Evolutionary conservation across 306 rosid species (phyloP).

Genomic region (Lathyrus tuberosus): DNA sequence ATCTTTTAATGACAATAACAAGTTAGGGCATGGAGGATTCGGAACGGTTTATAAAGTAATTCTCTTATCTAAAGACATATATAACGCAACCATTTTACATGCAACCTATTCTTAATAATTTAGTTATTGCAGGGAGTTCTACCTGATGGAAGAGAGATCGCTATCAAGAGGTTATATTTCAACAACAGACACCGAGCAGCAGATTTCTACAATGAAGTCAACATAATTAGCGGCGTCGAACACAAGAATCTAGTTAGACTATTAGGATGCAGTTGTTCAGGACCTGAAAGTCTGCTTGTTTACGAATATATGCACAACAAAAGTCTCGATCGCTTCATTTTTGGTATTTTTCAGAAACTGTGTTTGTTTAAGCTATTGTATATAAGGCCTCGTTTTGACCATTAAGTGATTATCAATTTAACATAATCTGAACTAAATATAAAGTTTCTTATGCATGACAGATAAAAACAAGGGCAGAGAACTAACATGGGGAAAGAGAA

Average conservation of each 20-base stretch:
- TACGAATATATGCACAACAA: conserved; percentile 79
- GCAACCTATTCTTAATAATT: conserved; percentile 23
- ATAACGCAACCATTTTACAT: no score
- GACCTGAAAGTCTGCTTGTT: conserved; percentile 94
- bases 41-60: conserved; percentile 90
- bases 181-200: conserved; percentile 86
- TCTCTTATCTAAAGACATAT: conserved; percentile 32
- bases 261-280: conserved; percentile 89
- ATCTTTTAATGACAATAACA: conserved; percentile 62
- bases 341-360: conserved; percentile 68
- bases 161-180: conserved; percentile 82
- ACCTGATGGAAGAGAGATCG: conserved; percentile 91
- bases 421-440: conserved; percentile 12
- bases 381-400: no score
- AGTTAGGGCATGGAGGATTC: conserved; percentile 96
- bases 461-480: conserved; percentile 64
- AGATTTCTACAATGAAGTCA: conserved; percentile 87
- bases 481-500: conserved; percentile 84
- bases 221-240: conserved; percentile 82
- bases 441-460: conserved; percentile 38
- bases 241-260: conserved; percentile 83
- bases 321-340: conserved; percentile 87
- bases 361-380: no score
- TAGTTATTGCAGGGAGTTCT: conserved; percentile 54
- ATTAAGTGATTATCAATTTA: conserved; percentile 20